Conservation (phyloP, 2,329 filamentous ascomycete species). For the Phialophora expanda region DNA sequence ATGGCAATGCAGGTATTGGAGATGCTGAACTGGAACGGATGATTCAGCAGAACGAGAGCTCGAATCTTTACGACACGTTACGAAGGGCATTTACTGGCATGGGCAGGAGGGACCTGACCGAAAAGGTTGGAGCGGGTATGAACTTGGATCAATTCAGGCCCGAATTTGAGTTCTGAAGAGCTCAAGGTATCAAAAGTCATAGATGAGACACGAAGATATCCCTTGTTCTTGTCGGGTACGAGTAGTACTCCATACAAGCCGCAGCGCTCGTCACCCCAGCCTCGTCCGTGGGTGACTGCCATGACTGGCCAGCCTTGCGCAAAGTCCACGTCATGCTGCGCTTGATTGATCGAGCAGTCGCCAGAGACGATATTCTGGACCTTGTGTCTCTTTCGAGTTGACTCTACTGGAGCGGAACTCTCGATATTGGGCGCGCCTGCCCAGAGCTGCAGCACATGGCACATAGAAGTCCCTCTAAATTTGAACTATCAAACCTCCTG, state of each 20-base stretch:
- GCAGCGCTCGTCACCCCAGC: not conserved
- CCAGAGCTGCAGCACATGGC: no score
- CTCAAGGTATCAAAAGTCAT: not conserved
- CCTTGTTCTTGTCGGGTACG: not conserved
- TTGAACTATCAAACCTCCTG: no score
- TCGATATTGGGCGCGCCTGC: no score
- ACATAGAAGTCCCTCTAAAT: no score
- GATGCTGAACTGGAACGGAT: constrained; percentile 83
- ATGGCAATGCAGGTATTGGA: constrained; percentile 57
- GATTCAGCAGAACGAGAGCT: constrained; percentile 94
- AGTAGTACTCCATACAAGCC: not conserved
- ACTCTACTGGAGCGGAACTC: no score
- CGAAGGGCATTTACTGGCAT: constrained; percentile 95
- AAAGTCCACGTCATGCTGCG: constrained; percentile 11
- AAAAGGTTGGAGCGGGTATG: constrained; percentile 86
- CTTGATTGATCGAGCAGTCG: not conserved
- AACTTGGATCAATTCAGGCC: constrained; percentile 86
- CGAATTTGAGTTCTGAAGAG: constrained; percentile 79
- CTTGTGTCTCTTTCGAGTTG: no score
- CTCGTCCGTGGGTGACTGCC: not conserved
- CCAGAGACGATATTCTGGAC: not conserved
- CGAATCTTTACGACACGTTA: constrained; percentile 93
- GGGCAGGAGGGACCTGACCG: constrained; percentile 83
- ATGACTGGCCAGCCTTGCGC: constrained; percentile 1
- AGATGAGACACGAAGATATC: constrained; percentile 8